Evolutionary conservation across 1,284 basidiomycete species (phyloP), one percentile per base, ranked within the genome.

Genomic region (Sanghuangporus sanghuang): DNA sequence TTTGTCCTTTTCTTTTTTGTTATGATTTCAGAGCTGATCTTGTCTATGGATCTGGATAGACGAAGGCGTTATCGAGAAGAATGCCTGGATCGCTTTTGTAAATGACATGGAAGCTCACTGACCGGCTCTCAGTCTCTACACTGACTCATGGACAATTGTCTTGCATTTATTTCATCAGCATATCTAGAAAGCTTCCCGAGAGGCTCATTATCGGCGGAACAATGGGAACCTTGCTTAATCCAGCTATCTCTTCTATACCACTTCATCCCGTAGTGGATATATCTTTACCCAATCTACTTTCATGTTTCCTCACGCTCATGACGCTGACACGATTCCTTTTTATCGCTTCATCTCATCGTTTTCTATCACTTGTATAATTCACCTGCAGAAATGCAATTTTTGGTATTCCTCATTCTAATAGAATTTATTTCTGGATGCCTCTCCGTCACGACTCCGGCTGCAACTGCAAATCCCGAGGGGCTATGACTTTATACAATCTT

Each of bases 1-100:
- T 42, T 21, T 57, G 18, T n/a, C 27, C 48, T 42, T 27, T 32
- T 21, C 16, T 54, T 55, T n/a, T 52, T 54, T 54, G 32, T n/a
- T 18, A 11, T 2, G 18, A 18, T 23, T 9, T 32, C 49, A 23
- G n/a, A 7, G 27, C 27, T 52, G 49, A 52, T 52, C 23, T 9
- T 32, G 27, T 32, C 27, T 27, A 23, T 49, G 40, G 40, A 14
- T 6, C 7, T 50, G 23, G 11, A 9, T 53, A 73, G 72, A 81
- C 68, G 75, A 76, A 57, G 84, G 84, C 6, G 71, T 82, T 9
- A 77, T 86, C 59, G 80, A 82, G 68, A 85, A 85, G 75, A 82
- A 83, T 68, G 74, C 77, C 27, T 84, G 79, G 78, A 71, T 81
- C 36, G 75, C 72, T 35, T 82, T 80, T 69, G 67, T 82, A 23